phyloP scores from a whole-genome alignment of 495 filamentous ascomycete species.

The Penicillium manginii region DNA sequence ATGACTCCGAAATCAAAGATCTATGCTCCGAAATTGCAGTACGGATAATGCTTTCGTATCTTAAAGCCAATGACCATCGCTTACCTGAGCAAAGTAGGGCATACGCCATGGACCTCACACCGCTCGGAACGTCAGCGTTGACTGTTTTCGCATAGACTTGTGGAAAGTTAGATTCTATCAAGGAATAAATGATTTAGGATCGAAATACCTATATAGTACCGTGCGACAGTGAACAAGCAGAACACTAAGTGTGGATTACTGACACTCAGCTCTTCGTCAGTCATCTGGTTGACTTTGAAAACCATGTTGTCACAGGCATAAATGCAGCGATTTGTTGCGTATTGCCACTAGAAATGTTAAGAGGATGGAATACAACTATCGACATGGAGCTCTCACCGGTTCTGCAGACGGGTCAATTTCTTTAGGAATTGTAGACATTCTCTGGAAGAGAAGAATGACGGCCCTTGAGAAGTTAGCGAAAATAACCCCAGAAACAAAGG shows the following conservation, averaged over 20 bases:
- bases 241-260: slow-evolving; percentile 35
- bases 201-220: slow-evolving; percentile 30
- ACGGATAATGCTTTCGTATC: slow-evolving; percentile 1
- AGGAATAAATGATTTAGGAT: not conserved
- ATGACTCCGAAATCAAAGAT: slow-evolving; percentile 5
- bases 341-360: slow-evolving; percentile 24
- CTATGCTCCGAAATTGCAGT: not conserved
- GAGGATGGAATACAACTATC: not conserved
- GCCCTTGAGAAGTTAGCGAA: slow-evolving; percentile 18
- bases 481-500: not conserved
- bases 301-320: slow-evolving; percentile 36
- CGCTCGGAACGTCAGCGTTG: not conserved
- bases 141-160: not conserved
- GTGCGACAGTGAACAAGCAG: slow-evolving; percentile 32
- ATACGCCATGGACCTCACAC: slow-evolving; percentile 3
- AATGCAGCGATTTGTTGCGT: slow-evolving; percentile 36
- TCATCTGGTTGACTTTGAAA: slow-evolving; percentile 22
- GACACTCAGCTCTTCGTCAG: slow-evolving; percentile 30
- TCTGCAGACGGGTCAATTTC: not conserved
- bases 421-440: slow-evolving; percentile 4
- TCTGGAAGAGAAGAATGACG: slow-evolving; percentile 32
- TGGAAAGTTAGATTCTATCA: not conserved
- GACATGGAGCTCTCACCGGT: not conserved
- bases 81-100: slow-evolving; percentile 1
- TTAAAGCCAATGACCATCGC: slow-evolving; percentile 4